Evolutionary conservation across 2,329 filamentous ascomycete genomes (phyloP).

Genomic region (Akanthomyces uredinophilus): DNA sequence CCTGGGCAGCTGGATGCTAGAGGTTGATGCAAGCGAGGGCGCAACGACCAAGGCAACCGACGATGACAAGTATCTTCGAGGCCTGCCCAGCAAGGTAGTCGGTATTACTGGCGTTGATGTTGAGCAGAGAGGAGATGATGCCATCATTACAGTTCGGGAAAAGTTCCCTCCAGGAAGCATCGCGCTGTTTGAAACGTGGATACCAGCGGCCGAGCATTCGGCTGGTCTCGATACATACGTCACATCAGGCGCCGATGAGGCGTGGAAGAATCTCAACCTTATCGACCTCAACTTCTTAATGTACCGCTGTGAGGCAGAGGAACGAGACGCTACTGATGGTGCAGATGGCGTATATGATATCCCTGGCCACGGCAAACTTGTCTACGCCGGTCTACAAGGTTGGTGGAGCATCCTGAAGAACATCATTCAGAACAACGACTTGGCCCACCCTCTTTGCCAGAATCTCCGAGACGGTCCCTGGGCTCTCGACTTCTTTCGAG

Average conservation of each 20-base stretch:
- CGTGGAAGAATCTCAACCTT: slow-evolving; percentile 69
- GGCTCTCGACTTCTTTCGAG: slow-evolving; percentile 83
- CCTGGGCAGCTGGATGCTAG: slow-evolving; percentile 86
- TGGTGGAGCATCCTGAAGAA: slow-evolving; percentile 92
- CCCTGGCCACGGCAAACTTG: slow-evolving; percentile 74
- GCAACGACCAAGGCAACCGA: slow-evolving; percentile 58
- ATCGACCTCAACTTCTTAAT: slow-evolving; percentile 87
- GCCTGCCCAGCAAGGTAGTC: slow-evolving; percentile 77
- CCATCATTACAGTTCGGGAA: slow-evolving; percentile 73
- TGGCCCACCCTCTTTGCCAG: slow-evolving; percentile 89
- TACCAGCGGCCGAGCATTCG: slow-evolving; percentile 79
- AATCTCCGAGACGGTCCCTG: slow-evolving; percentile 88
- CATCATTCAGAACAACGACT: slow-evolving; percentile 81
- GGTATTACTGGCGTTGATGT: slow-evolving; percentile 70
- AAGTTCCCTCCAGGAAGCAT: slow-evolving; percentile 92
- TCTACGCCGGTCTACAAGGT: slow-evolving; percentile 95
- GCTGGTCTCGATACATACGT: slow-evolving; percentile 81
- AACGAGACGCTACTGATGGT: slow-evolving; percentile 69
- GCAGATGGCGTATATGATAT: slow-evolving; percentile 85
- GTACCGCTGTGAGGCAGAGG: slow-evolving; percentile 89
- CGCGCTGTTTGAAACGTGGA: slow-evolving; percentile 92
- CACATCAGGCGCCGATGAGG: slow-evolving; percentile 71
- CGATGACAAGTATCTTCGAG: slow-evolving; percentile 68
- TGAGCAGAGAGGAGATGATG: slow-evolving; percentile 67
- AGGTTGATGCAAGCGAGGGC: slow-evolving; percentile 74